Conservation (phyloP, 345 rosid genomes). For the Heritiera littoralis region DNA sequence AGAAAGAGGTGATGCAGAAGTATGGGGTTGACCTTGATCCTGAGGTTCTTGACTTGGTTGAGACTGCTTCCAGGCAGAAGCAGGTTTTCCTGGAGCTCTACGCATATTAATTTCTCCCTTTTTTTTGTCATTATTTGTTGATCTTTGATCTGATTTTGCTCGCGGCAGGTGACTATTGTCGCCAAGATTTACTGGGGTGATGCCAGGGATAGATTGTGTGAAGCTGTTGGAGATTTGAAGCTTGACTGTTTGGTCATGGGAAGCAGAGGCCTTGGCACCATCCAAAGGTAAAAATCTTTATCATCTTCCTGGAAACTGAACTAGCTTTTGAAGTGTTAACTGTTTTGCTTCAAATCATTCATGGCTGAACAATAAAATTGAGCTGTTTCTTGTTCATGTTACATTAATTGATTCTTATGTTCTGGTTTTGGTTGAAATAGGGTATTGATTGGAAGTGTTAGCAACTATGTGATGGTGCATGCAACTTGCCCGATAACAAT, state of each 20-base stretch:
- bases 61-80: slow-evolving; percentile 56
- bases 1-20: slow-evolving; percentile 51
- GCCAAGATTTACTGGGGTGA: slow-evolving; percentile 89
- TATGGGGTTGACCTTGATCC: slow-evolving; percentile 62
- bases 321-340: not conserved
- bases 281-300: slow-evolving; percentile 52
- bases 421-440: slow-evolving; percentile 29
- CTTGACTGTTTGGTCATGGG: slow-evolving; percentile 79
- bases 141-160: not conserved
- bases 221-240: slow-evolving; percentile 64
- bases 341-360: not conserved
- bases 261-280: slow-evolving; percentile 85
- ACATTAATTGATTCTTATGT: not conserved
- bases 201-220: slow-evolving; percentile 75
- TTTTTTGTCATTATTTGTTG: not conserved
- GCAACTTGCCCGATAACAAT: slow-evolving; percentile 64
- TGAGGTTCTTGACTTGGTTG: slow-evolving; percentile 68
- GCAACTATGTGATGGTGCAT: slow-evolving; percentile 44
- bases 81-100: slow-evolving; percentile 33
- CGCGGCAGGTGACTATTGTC: slow-evolving; percentile 55
- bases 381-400: not conserved
- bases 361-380: not conserved
- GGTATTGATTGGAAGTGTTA: slow-evolving; percentile 66
- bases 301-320: not conserved
- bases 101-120: not conserved